A percentile compares a stretch with the other conserved stretches of the same genome.
phyloP scores from a whole-genome alignment of 306 rosid genomes.

The Carpinus viminea region DNA sequence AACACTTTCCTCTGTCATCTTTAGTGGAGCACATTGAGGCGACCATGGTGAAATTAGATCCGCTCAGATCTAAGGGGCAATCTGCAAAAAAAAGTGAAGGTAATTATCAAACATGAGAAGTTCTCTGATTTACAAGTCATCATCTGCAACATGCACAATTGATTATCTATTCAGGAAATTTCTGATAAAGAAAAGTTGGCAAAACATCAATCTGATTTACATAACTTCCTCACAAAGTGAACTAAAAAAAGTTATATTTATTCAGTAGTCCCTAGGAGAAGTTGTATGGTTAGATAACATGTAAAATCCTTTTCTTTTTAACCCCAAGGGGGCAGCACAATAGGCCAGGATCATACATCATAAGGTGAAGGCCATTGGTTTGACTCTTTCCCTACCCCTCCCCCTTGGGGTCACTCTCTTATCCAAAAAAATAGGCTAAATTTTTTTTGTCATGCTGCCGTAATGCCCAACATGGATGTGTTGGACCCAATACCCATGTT shows the following conservation, averaged over 20 bases:
- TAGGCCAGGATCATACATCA: not conserved
- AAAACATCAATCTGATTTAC: not conserved
- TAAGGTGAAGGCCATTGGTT: not conserved
- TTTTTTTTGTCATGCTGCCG: not conserved
- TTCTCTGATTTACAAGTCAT: not conserved
- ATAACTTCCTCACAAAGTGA: not conserved
- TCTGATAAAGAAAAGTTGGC: not conserved
- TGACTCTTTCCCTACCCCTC: not conserved
- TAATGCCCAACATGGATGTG: not conserved
- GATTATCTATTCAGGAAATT: not conserved
- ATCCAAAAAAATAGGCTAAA: not conserved
- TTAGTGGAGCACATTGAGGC: slow-evolving; percentile 72
- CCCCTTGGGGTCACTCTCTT: not conserved
- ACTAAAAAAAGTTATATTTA: not conserved
- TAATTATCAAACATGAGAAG: slow-evolving; percentile 22
- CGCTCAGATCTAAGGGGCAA: slow-evolving; percentile 81
- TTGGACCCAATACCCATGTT: not conserved
- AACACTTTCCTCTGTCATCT: slow-evolving; percentile 78
- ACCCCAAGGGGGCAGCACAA: not conserved
- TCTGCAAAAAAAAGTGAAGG: slow-evolving; percentile 54
- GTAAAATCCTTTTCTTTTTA: not conserved
- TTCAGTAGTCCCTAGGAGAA: not conserved
- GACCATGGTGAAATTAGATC: slow-evolving; percentile 75
- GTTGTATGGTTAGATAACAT: not conserved
- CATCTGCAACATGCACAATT: not conserved